A percentile compares a stretch with the other conserved stretches of the same genome.
phyloP scores from a whole-genome alignment of 805 yeast genomes.

The Saturnispora sanitii region DNA sequence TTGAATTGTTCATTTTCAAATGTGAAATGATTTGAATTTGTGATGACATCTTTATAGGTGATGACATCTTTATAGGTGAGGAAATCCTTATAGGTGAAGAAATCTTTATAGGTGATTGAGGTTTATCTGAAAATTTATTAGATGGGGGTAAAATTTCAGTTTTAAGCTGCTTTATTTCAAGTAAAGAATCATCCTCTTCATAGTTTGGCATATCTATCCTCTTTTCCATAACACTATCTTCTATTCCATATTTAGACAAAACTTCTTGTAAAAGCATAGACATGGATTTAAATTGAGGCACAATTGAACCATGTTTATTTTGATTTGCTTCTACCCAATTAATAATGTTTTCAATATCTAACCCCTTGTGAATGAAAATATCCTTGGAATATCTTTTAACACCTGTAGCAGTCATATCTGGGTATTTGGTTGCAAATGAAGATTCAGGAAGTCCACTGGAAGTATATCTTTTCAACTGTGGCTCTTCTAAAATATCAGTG shows the following conservation, averaged over 20 bases:
- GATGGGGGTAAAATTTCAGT: too few species aligned
- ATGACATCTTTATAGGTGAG: too few species aligned
- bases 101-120: background rate
- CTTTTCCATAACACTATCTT: constrained; percentile 1
- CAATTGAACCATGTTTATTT: constrained; percentile 10
- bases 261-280: constrained; percentile 14
- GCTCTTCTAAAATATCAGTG: too few species aligned
- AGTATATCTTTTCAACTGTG: background rate
- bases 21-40: too few species aligned
- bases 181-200: too few species aligned
- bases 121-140: too few species aligned
- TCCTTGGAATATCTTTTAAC: constrained; percentile 4
- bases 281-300: constrained; percentile 15
- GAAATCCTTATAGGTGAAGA: background rate
- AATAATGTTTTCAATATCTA: constrained; percentile 4
- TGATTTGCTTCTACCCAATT: constrained; percentile 4
- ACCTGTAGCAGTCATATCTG: constrained; percentile 2
- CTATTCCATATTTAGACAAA: background rate
- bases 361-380: constrained; percentile 2
- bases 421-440: constrained; percentile 6
- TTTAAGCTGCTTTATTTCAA: too few species aligned
- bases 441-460: background rate
- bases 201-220: background rate
- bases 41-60: too few species aligned
- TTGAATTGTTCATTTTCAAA: too few species aligned